A percentile compares a stretch with the other conserved stretches of the same genome.
phyloP scores from a whole-genome alignment of 2,329 filamentous ascomycete species.

The Penicillium sp. region DNA sequence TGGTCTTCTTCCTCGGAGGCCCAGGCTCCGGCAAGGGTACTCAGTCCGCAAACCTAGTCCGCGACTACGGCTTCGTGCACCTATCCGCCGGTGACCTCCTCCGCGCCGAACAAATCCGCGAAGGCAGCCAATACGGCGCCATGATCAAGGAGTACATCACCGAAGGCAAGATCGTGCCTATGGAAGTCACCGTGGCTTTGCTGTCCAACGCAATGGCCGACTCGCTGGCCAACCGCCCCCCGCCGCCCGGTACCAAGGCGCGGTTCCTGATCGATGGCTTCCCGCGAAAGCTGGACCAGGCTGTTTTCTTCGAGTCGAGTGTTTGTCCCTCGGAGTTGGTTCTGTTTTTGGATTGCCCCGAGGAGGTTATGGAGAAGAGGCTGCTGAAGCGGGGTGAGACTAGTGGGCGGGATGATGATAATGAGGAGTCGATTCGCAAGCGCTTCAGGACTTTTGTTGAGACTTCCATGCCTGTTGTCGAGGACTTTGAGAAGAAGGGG shows the following conservation, averaged over 20 bases:
- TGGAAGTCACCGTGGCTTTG: conserved; percentile 92
- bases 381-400: conserved; percentile 89
- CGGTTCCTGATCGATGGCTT: conserved; percentile 81
- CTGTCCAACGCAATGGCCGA: conserved; percentile 89
- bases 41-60: conserved; percentile 83
- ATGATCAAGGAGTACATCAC: conserved; percentile 92
- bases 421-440: conserved; percentile 93
- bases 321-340: conserved; percentile 82
- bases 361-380: conserved; percentile 78
- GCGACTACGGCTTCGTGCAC: conserved; percentile 85
- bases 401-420: conserved; percentile 85
- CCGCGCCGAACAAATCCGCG: conserved; percentile 84
- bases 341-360: conserved; percentile 90
- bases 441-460: conserved; percentile 90
- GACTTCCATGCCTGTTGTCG: conserved; percentile 95
- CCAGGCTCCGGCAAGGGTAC: conserved; percentile 96
- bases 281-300: conserved; percentile 96
- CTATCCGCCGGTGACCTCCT: conserved; percentile 90
- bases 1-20: conserved; percentile 92
- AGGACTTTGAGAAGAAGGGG: conserved; percentile 71
- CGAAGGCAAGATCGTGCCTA: conserved; percentile 93
- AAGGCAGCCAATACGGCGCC: conserved; percentile 81
- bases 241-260: conserved; percentile 46
- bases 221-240: conserved; percentile 51
- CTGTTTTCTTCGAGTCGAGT: conserved; percentile 81